Evolutionary conservation across 371 early-diverging fungal species (phyloP).

Genomic region (Mortierella sp.): DNA sequence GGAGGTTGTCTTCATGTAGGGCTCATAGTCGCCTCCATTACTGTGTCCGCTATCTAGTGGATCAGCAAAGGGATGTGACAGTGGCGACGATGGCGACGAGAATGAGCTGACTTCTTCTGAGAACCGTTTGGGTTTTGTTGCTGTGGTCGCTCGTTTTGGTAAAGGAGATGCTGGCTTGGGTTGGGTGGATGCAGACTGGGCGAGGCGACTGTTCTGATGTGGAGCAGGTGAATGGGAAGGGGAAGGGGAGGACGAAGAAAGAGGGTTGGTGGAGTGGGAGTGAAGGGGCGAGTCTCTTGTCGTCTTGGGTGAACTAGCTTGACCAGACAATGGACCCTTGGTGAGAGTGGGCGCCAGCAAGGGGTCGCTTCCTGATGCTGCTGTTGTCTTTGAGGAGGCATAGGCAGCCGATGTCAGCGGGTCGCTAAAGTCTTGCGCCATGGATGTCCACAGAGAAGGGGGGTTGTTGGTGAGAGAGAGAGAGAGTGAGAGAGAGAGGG

Average conservation of each 20-base stretch:
- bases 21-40: slow-evolving; percentile 10
- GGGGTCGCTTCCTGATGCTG: slow-evolving; percentile 28
- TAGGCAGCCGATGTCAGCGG: slow-evolving; percentile 53
- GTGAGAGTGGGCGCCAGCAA: slow-evolving; percentile 18
- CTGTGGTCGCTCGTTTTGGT: background rate
- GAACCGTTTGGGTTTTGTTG: slow-evolving; percentile 1
- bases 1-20: background rate
- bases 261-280: background rate
- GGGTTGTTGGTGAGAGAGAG: background rate
- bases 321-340: background rate
- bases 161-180: background rate
- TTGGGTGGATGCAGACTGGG: background rate
- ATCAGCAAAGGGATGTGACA: slow-evolving; percentile 31
- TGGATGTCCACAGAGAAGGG: slow-evolving; percentile 6
- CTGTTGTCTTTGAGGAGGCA: slow-evolving; percentile 35
- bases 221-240: slow-evolving; percentile 9
- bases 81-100: slow-evolving; percentile 32
- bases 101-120: slow-evolving; percentile 20
- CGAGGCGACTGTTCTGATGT: background rate
- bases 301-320: background rate
- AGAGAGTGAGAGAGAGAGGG: too few relatives aligned
- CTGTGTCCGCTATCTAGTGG: slow-evolving; percentile 21
- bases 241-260: background rate
- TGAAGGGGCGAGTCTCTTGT: slow-evolving; percentile 6
- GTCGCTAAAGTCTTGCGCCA: slow-evolving; percentile 53